These are phyloP conservation scores for Elsinoe perseae DNA, from an alignment of 2,329 filamentous ascomycete genomes.

Conservation along the genomic window DNA sequence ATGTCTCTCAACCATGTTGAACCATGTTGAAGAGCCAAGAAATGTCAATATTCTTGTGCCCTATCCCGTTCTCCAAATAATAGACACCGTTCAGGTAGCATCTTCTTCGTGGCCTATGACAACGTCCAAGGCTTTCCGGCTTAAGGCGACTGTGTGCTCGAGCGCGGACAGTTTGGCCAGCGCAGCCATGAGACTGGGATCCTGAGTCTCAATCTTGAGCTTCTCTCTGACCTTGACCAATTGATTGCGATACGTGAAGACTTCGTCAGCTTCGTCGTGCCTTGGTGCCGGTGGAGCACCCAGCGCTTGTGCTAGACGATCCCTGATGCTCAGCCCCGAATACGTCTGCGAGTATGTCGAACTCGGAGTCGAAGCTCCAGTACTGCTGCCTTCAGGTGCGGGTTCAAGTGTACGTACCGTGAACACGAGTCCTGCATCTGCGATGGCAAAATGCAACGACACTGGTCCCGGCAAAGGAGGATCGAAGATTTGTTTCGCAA, in stretches of 20 bases:
- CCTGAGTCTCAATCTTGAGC: constrained; percentile 77
- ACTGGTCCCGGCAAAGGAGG: constrained; percentile 58
- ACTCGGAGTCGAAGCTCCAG: constrained; percentile 29
- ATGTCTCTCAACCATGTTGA: neutral
- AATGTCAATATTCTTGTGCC: neutral
- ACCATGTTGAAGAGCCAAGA: neutral
- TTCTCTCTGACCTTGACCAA: constrained; percentile 86
- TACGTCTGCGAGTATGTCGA: constrained; percentile 31
- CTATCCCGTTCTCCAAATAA: neutral
- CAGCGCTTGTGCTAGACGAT: constrained; percentile 44
- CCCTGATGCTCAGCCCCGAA: constrained; percentile 51
- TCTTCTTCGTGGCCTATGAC: constrained; percentile 62
- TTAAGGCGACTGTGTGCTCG: constrained; percentile 62
- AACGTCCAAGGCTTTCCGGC: constrained; percentile 62
- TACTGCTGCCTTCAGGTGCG: constrained; percentile 24
- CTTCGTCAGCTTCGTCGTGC: constrained; percentile 61
- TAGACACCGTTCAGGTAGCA: constrained; percentile 5
- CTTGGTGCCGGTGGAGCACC: constrained; percentile 34
- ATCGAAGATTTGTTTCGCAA: constrained; percentile 50
- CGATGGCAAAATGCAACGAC: constrained; percentile 59
- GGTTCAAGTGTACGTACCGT: constrained; percentile 62
- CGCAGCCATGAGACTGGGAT: constrained; percentile 75
- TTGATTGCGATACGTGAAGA: constrained; percentile 61
- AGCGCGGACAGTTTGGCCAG: constrained; percentile 76
- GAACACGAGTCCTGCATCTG: constrained; percentile 50